Evolutionary conservation across 352 stramenopile genomes (phyloP).

Genomic region (Pythium aphanidermatum): DNA sequence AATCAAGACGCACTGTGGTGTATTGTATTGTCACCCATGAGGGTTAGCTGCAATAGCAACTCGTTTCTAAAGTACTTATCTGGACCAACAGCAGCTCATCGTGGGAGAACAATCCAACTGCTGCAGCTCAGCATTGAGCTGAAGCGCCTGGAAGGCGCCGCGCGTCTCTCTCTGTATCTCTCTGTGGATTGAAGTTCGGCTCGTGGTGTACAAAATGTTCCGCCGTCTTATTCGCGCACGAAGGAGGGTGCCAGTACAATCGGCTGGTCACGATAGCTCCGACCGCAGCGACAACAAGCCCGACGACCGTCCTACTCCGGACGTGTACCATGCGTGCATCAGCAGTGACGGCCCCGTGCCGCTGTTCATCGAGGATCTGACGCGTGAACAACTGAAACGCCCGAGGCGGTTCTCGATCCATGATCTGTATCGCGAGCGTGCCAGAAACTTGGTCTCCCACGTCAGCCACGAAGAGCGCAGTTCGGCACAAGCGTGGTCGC

Average conservation of each 20-base stretch:
- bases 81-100: too few species aligned
- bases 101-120: too few species aligned
- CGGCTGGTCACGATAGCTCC: constrained; percentile 47
- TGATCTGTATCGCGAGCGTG: constrained; percentile 11
- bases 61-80: too few species aligned
- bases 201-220: constrained; percentile 32
- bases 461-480: constrained; percentile 39
- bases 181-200: not conserved
- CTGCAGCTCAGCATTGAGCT: too few species aligned
- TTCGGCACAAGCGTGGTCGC: constrained; percentile 45
- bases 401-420: not conserved
- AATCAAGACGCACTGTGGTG: too few species aligned
- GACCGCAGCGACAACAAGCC: constrained; percentile 25
- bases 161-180: not conserved
- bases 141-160: too few species aligned
- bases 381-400: constrained; percentile 8
- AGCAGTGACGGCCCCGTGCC: constrained; percentile 18
- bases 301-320: constrained; percentile 16
- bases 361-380: constrained; percentile 12
- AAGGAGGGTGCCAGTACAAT: constrained; percentile 51
- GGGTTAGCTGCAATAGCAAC: too few species aligned
- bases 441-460: constrained; percentile 15
- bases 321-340: constrained; percentile 36
- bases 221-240: constrained; percentile 47
- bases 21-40: too few species aligned